Evolutionary conservation across 225 moss, liverwort and hornwort genomes (phyloP), one percentile per base, ranked within the genome.

Genomic region (Thuidium tamariscinum): DNA sequence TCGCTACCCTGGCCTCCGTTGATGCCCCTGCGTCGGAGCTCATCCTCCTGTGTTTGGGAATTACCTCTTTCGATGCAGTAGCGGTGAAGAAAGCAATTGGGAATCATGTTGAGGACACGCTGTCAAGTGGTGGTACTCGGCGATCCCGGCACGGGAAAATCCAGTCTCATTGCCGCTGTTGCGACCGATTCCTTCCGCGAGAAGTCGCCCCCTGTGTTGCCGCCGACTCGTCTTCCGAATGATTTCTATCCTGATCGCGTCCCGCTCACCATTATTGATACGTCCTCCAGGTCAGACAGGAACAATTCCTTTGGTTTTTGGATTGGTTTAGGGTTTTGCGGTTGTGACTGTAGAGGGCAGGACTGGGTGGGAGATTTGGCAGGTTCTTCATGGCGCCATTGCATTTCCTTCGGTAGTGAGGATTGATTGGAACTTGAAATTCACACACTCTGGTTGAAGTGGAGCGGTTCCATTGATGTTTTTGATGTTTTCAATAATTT

Each of bases 191-290:
- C 94, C 66, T 97, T 95, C 81, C 94, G 92, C 22, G 94, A 95
- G 83, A 94, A 90, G 84, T 87, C 91, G 79, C 92, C 93, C 25
- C 92, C 94, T 37, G 94, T 96, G 83, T 90, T 96, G 51, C 97
- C 96, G 54, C 94, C 94, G 3, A 96, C 97, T 81, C 93, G 95
- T 60, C 94, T 95, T 59, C 96, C 96, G 64, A 88, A 87, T n/a
- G 94, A 95, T 86, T 97, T 93, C 87, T 96, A 94, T 86, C 96
- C 96, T 34, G 95, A 97, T 91, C 94, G 94, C 61, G 94, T 95
- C 42, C 95, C 96, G 62, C 91, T 97, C 67, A 94, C 92, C 77
- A 95, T 96, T 81, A 91, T 96, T 86, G 97, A 96, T 91, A 96
- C 96, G 23, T 97, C 97, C 79, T 96, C 95, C 80, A 94, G 96